phyloP scores from a whole-genome alignment of 805 yeast species.

The Metschnikowia kofuensis region DNA sequence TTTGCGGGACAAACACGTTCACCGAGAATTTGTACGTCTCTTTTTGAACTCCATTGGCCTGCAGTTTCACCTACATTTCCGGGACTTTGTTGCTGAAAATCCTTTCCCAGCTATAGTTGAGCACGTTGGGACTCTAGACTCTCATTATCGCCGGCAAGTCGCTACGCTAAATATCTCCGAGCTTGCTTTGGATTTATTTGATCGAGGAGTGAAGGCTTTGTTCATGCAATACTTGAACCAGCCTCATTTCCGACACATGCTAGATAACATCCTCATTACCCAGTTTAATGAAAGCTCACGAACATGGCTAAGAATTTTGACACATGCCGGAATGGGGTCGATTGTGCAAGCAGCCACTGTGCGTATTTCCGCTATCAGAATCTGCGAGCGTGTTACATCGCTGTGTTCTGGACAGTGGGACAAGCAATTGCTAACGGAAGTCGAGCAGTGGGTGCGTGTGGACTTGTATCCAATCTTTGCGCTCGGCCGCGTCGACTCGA shows the following conservation, averaged over 20 bases:
- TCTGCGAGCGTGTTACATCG: conserved; percentile 27
- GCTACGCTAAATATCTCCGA: conserved; percentile 23
- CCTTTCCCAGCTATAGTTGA: conserved; percentile 4
- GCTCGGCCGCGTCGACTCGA: conserved; percentile 8
- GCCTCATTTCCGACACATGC: conserved; percentile 7
- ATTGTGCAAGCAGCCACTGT: conserved; percentile 26
- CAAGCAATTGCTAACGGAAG: conserved; percentile 28
- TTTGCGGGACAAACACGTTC: conserved; percentile 31
- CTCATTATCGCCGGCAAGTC: conserved; percentile 24
- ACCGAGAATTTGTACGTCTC: conserved; percentile 31
- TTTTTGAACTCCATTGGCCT: conserved; percentile 31
- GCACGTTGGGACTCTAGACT: conserved; percentile 19
- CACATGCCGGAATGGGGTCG: conserved; percentile 15
- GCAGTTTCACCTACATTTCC: conserved; percentile 18
- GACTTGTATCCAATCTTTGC: conserved; percentile 38
- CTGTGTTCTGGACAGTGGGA: conserved; percentile 39
- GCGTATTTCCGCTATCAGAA: conserved; percentile 34
- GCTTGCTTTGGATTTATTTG: conserved; percentile 22
- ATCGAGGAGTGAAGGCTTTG: conserved; percentile 29
- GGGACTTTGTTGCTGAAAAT: conserved; percentile 1
- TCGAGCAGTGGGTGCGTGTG: conserved; percentile 37
- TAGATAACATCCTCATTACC: conserved; percentile 1
- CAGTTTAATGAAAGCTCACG: conserved; percentile 3
- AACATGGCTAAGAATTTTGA: conserved; percentile 6
- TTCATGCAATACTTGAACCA: conserved; percentile 20